Evolutionary conservation across 2,329 filamentous ascomycete genomes (phyloP), one percentile per base, ranked within the genome.

Genomic region (Clonostachys solani): DNA sequence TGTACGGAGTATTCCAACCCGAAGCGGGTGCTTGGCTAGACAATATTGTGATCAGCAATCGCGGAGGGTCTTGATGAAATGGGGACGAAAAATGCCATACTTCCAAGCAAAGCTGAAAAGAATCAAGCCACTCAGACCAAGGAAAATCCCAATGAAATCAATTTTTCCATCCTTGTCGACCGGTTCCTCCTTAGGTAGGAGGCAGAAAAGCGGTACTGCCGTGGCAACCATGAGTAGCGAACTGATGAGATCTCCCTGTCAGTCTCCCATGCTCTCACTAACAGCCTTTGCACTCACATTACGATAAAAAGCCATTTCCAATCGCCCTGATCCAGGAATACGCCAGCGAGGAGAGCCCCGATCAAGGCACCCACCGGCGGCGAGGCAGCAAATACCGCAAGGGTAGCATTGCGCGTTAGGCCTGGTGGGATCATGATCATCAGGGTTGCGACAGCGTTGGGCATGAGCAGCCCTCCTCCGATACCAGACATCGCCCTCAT

Each of bases 51-150:
- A 29, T 29, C 9, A 29, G 44, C 47, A 50, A 44, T n/a, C 19
- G 6, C 16, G 12, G 5, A 42, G 12, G 29, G 7, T 33, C 6
- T 19, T 16, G 8, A 23, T 4, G 38, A 5, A 9, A 15, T 6
- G 33, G 35, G 36, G 16, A 18, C 5, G 19, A 17, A 29, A 7
- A 29, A 29, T 48, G 44, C 58, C 64, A 60, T 52, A 75, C 73
- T 76, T 78, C 68, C 73, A 78, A 2, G 66, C 66, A n/a, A 78
- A 65, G 47, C 73, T 77, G 48, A 77, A 77, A 0, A 76, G 52
- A 2, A 75, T 56, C n/a, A 77, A 53, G 6, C 66, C 64, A 13
- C 58, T 53, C 2, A 67, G 57, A 1, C 66, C 72, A 4, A 74
- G 57, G 6, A 56, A 56, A 3, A 64, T 64, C 1, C 71, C 75